phyloP scores from a whole-genome alignment of 805 yeast species.

The Hanseniaspora jakobsenii region DNA sequence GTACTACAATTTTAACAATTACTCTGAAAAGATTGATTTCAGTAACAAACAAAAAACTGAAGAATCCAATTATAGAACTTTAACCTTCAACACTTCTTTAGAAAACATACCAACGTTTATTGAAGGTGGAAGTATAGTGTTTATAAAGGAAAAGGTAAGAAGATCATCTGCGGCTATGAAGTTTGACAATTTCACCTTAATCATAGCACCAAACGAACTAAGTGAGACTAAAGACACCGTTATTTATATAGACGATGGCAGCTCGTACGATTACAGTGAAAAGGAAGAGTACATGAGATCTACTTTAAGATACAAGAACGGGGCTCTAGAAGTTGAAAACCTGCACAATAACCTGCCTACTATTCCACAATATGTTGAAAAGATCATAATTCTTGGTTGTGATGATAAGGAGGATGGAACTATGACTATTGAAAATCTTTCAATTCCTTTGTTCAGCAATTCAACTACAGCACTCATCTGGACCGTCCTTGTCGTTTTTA shows the following conservation, averaged over 20 bases:
- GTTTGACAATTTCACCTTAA: conserved; percentile 68
- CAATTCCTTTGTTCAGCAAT: conserved; percentile 32
- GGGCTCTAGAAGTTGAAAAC: conserved; percentile 22
- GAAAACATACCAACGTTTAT: conserved; percentile 57
- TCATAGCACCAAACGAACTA: conserved; percentile 42
- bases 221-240: conserved; percentile 44
- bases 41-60: too few species aligned
- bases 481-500: too few species aligned
- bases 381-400: conserved; percentile 10
- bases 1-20: conserved; percentile 44
- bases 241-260: conserved; percentile 78
- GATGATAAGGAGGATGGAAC: conserved; percentile 4
- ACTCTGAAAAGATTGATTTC: conserved; percentile 31
- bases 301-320: conserved; percentile 31
- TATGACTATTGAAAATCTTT: conserved; percentile 39
- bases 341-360: neutral
- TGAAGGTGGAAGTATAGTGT: conserved; percentile 67
- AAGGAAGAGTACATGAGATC: conserved; percentile 40
- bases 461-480: too few species aligned
- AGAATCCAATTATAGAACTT: conserved; percentile 20
- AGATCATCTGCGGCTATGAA: conserved; percentile 66
- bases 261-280: conserved; percentile 42
- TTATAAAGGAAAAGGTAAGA: conserved; percentile 61
- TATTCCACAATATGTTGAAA: conserved; percentile 9
- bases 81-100: conserved; percentile 34